A percentile compares a stretch with the other conserved stretches of the same genome.
These are phyloP conservation scores for Botrytis pseudocinerea DNA, from an alignment of 2,329 filamentous ascomycete species.

Conservation along the genomic window DNA sequence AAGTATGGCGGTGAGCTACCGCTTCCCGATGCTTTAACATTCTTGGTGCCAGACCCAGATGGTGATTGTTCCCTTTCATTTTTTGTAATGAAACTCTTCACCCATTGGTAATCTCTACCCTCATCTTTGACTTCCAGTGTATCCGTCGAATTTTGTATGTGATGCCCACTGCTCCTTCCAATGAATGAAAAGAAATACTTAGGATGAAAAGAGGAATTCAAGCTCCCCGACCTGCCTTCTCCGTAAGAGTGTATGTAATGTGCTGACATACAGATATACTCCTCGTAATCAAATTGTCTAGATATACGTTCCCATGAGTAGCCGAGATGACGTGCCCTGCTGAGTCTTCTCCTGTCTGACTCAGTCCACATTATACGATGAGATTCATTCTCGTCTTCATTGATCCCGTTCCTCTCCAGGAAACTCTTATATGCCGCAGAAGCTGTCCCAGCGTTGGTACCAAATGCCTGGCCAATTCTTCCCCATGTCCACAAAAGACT, in stretches of 20 bases:
- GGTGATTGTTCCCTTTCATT: background rate
- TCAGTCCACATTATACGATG: background rate
- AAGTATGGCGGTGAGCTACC: background rate
- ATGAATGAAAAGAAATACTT: background rate
- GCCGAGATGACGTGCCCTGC: constrained; percentile 3
- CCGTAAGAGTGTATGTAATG: constrained; percentile 9
- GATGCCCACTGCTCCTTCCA: background rate
- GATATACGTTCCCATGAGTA: constrained; percentile 8
- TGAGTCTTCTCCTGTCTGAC: background rate
- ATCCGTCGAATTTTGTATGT: background rate
- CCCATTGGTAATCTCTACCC: background rate
- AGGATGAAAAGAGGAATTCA: background rate
- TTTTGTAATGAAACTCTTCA: background rate
- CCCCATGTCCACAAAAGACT: constrained; percentile 6
- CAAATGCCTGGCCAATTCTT: constrained; percentile 10
- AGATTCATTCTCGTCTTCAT: background rate
- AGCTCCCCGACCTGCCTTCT: background rate
- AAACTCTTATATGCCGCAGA: background rate
- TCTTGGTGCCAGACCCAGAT: background rate
- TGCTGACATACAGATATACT: constrained; percentile 7
- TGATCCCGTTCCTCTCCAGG: background rate
- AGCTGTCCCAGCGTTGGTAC: background rate
- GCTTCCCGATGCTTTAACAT: background rate
- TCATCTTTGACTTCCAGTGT: background rate
- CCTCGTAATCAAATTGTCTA: background rate